These are phyloP conservation scores for Phaeosphaeriaceae sp. DNA, from an alignment of 2,329 filamentous ascomycete species.

Conservation along the genomic window DNA sequence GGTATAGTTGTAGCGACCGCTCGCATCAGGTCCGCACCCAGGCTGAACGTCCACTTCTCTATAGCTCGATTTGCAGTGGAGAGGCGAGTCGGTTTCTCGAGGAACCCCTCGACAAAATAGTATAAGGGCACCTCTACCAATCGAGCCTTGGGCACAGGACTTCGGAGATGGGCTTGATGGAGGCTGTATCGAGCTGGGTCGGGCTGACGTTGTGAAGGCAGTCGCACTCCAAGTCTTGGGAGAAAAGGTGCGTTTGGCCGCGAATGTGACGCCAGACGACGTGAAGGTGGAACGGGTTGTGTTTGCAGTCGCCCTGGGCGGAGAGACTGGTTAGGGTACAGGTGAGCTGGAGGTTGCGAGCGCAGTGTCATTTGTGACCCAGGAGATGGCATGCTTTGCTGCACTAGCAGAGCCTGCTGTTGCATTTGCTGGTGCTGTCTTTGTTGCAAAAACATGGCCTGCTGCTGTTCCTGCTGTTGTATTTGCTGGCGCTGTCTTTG, in stretches of 20 bases:
- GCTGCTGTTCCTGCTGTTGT: not conserved
- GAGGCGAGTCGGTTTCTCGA: conserved; percentile 54
- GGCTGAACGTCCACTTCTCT: conserved; percentile 56
- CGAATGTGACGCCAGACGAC: not conserved
- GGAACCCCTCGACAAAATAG: conserved; percentile 63
- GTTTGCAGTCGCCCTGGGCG: not conserved
- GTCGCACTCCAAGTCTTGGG: conserved; percentile 42
- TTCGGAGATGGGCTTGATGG: conserved; percentile 66
- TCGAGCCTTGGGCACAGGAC: conserved; percentile 54
- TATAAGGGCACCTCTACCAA: conserved; percentile 53
- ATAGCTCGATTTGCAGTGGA: conserved; percentile 45
- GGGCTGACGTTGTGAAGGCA: conserved; percentile 50
- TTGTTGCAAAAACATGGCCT: not conserved
- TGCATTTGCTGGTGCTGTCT: not conserved
- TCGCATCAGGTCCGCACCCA: conserved; percentile 49
- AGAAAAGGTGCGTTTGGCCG: conserved; percentile 29
- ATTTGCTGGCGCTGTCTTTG: conserved; percentile 1
- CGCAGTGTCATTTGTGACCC: not conserved
- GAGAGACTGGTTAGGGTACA: not conserved
- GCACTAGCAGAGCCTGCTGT: not conserved
- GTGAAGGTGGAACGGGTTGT: not conserved
- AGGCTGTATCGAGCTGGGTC: conserved; percentile 58
- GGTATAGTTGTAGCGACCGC: conserved; percentile 47
- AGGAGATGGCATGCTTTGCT: not conserved
- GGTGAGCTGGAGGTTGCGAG: not conserved